phyloP scores from a whole-genome alignment of 441 rosid genomes.

The Brassica hybrid region DNA sequence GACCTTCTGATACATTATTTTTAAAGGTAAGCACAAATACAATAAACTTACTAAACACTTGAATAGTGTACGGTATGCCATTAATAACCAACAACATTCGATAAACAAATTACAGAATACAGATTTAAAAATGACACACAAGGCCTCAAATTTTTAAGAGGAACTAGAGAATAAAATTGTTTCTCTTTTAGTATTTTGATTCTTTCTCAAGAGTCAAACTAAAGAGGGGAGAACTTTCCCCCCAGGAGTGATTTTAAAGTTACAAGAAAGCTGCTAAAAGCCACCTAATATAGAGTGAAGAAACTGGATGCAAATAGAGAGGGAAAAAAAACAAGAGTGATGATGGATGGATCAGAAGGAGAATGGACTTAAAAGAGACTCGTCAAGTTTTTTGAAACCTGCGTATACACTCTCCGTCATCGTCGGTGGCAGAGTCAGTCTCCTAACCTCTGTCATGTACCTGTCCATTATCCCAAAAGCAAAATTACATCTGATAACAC shows the following conservation, averaged over 20 bases:
- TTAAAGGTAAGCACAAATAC: neutral
- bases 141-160: conserved; percentile 16
- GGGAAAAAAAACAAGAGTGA: neutral
- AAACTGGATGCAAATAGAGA: conserved; percentile 26
- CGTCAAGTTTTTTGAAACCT: conserved; percentile 89
- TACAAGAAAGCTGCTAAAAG: conserved; percentile 36
- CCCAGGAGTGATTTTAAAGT: conserved; percentile 14
- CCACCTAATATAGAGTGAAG: conserved; percentile 13
- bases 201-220: conserved; percentile 18
- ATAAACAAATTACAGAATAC: conserved; percentile 15
- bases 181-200: conserved; percentile 27
- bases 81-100: conserved; percentile 15
- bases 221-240: conserved; percentile 22
- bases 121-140: neutral
- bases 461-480: conserved; percentile 44
- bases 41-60: neutral
- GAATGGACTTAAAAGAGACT: conserved; percentile 71
- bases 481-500: neutral
- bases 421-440: conserved; percentile 79
- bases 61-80: neutral
- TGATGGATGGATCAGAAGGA: conserved; percentile 49
- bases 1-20: neutral
- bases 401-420: conserved; percentile 75
- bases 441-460: conserved; percentile 92
- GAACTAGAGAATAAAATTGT: conserved; percentile 19